Base-by-base conservation (phyloP, 495 filamentous ascomycete species). In the Penicillium daleae region DNA sequence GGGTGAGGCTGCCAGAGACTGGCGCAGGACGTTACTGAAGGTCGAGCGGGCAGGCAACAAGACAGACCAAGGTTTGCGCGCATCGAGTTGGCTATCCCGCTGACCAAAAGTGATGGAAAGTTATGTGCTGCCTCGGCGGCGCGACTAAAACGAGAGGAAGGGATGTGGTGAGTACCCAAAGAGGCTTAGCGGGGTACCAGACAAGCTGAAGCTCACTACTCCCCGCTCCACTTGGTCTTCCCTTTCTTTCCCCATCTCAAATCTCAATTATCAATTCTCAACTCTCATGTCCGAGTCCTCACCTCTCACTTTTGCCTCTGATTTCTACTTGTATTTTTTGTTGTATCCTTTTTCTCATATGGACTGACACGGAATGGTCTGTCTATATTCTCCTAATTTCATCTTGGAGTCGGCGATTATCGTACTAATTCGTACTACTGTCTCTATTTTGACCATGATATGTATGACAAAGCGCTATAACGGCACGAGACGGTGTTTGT, bases 81-180 rank as follows among this genome's bases (percentile, higher is more conserved):
- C 68, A 70, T 70, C 59, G 37, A 42, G 49, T 24, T 21, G 39
- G 26, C 8, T 53, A 53, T 42, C 4, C 19, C 31, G 33, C 26
- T 32, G 13, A 19, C 33, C 22, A 15, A 31, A 12, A 22, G 6
- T 24, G 49, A 22, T 21, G 29, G 26, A 13, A 33, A 6, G 37
- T 15, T 35, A 10, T 15, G 17, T 56, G 31, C 24, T 37, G 26
- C 58, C 26, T 27, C 50, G 49, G 31, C 22, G 35, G 49, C 19
- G 33, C 27, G 35, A 33, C n/a, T 13, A 59, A 51, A 49, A 33
- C 22, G 57, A 37, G 19, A 32, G 50, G 24, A 46, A 21, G 49
- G 27, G 37, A 35, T 27, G 58, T 40, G 58, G 35, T 26, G 37
- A 52, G 57, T 35, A 21, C 31, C 44, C 22, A 17, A 50, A 42